Percentiles rank a stretch among this genome's conserved stretches.
Conservation (phyloP, 306 rosid species). For the Senna tora region DNA sequence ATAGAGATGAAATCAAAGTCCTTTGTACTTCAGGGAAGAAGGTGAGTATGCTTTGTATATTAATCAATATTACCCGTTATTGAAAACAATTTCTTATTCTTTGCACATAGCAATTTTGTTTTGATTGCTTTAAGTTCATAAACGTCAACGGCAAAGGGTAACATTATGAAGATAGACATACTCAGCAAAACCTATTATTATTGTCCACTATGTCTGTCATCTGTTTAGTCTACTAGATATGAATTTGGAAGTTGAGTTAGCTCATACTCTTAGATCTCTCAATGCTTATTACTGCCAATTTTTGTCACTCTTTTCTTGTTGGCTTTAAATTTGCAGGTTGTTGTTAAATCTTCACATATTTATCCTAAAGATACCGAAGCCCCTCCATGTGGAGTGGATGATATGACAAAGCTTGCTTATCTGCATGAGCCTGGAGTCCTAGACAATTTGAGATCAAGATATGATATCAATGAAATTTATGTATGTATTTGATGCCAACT, state of each 20-base stretch:
- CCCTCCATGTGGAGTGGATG: constrained; percentile 93
- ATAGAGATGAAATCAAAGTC: constrained; percentile 65
- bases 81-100: constrained; percentile 26
- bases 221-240: constrained; percentile 8
- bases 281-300: constrained; percentile 4
- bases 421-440: constrained; percentile 92
- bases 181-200: constrained; percentile 1
- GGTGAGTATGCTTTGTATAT: constrained; percentile 49
- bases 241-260: background rate
- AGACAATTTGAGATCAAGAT: constrained; percentile 74
- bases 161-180: background rate
- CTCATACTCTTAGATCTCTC: background rate
- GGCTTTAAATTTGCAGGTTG: constrained; percentile 55
- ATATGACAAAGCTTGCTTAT: constrained; percentile 90
- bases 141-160: constrained; percentile 4
- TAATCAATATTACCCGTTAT: constrained; percentile 10
- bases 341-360: constrained; percentile 60
- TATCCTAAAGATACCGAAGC: constrained; percentile 81
- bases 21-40: constrained; percentile 71
- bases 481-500: constrained; percentile 46
- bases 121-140: constrained; percentile 4
- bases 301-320: background rate
- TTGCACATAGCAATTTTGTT: background rate
- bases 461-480: constrained; percentile 87
- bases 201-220: background rate